Percentiles rank a stretch among this genome's conserved stretches.
Conservation (phyloP, 257 asterid genomes). For the Anisodus acutangulus region DNA sequence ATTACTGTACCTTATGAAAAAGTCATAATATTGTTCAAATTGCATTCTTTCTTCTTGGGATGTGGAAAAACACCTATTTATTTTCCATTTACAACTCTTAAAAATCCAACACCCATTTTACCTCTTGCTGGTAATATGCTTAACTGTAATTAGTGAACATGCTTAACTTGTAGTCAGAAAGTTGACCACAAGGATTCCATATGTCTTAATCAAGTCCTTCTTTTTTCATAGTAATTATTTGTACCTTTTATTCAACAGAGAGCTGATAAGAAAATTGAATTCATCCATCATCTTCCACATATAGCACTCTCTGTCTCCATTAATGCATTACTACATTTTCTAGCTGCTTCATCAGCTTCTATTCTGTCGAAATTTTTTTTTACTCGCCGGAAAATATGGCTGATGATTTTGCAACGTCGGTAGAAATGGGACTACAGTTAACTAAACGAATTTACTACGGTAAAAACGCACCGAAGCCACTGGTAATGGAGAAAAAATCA, state of each 20-base stretch:
- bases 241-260: background rate
- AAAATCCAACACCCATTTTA: no score
- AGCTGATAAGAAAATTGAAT: background rate
- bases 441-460: constrained; percentile 81
- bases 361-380: background rate
- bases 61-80: no score
- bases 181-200: constrained; percentile 22
- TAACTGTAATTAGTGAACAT: background rate
- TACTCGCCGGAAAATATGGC: constrained; percentile 51
- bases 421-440: constrained; percentile 66
- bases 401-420: constrained; percentile 67
- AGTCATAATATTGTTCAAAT: no score
- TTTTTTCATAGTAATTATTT: background rate
- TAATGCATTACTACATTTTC: constrained; percentile 2
- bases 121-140: background rate
- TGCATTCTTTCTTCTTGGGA: no score
- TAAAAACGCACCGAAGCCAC: constrained; percentile 51
- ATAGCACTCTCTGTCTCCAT: background rate
- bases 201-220: constrained; percentile 17
- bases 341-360: background rate
- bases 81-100: no score
- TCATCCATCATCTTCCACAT: background rate
- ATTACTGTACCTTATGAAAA: no score
- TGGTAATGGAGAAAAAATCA: constrained; percentile 44
- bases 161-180: constrained; percentile 30